A percentile compares a stretch with the other conserved stretches of the same genome.
Conservation (phyloP, 257 asterid genomes). For the Jacaranda copaia region DNA sequence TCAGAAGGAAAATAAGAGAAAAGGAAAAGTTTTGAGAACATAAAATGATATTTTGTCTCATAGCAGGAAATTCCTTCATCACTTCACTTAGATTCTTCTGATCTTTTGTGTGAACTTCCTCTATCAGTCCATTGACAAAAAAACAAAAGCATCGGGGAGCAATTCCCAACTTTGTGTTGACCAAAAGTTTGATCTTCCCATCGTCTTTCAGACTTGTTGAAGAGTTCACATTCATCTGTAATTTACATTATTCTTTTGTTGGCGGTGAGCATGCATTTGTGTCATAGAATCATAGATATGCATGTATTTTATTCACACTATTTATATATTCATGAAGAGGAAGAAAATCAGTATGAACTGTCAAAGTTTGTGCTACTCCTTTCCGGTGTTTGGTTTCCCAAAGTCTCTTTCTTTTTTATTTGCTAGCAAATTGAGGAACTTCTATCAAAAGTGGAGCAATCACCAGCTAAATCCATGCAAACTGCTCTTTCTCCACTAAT, state of each 20-base stretch:
- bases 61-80: slow-evolving; percentile 12
- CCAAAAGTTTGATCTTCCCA: slow-evolving; percentile 9
- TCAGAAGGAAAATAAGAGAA: neutral
- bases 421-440: slow-evolving; percentile 65
- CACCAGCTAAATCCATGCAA: slow-evolving; percentile 81
- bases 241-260: neutral
- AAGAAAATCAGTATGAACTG: slow-evolving; percentile 1
- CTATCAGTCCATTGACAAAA: slow-evolving; percentile 19
- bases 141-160: neutral
- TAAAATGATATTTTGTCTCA: neutral
- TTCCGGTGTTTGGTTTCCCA: slow-evolving; percentile 3
- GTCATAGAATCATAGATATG: slow-evolving; percentile 4
- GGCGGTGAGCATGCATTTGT: slow-evolving; percentile 8
- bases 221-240: slow-evolving; percentile 14
- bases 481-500: slow-evolving; percentile 71
- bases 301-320: neutral
- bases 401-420: slow-evolving; percentile 27
- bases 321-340: slow-evolving; percentile 20
- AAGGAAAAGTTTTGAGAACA: neutral
- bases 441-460: slow-evolving; percentile 91
- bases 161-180: neutral
- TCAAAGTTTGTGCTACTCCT: slow-evolving; percentile 20
- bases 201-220: neutral
- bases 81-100: slow-evolving; percentile 9
- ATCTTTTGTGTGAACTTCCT: slow-evolving; percentile 2